phyloP scores from a whole-genome alignment of 2,329 filamentous ascomycete genomes.

The Albifimbria verrucaria region DNA sequence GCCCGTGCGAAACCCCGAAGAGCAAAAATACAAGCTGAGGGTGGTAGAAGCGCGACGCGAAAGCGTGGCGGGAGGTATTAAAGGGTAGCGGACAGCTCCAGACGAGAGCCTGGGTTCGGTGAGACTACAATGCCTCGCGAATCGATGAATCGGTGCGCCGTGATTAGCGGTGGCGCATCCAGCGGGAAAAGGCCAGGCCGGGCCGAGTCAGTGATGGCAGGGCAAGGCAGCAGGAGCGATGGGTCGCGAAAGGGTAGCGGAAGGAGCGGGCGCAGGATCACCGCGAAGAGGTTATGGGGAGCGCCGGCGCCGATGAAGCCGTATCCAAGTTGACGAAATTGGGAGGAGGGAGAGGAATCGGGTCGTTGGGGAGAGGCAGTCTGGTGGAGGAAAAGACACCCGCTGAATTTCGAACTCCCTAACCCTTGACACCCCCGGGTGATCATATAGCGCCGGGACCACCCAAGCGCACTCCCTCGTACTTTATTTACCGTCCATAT shows the following conservation, averaged over 20 bases:
- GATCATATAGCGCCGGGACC: no score
- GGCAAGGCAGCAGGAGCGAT: neutral
- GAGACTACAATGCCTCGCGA: neutral
- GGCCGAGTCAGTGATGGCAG: neutral
- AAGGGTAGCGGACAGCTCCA: neutral
- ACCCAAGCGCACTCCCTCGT: no score
- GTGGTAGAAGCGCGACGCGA: neutral
- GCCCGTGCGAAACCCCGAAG: neutral
- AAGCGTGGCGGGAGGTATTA: neutral
- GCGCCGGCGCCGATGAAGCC: conserved; percentile 25
- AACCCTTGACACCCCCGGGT: no score
- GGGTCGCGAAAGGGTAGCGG: neutral
- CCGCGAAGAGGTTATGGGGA: conserved; percentile 8
- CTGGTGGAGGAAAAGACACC: conserved; percentile 33
- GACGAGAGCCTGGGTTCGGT: neutral
- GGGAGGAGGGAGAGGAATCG: conserved; percentile 32
- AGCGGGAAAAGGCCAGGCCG: neutral
- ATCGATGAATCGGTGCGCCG: neutral
- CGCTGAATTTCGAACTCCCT: conserved; percentile 38
- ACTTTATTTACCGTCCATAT: no score
- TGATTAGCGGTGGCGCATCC: neutral
- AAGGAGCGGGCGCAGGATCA: conserved; percentile 8
- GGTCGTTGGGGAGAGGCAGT: conserved; percentile 35
- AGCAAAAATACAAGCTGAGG: neutral
- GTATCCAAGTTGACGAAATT: conserved; percentile 26